These are phyloP conservation scores for Sisymbrium altissimum DNA, from an alignment of 345 rosid genomes.

Conservation along the genomic window DNA sequence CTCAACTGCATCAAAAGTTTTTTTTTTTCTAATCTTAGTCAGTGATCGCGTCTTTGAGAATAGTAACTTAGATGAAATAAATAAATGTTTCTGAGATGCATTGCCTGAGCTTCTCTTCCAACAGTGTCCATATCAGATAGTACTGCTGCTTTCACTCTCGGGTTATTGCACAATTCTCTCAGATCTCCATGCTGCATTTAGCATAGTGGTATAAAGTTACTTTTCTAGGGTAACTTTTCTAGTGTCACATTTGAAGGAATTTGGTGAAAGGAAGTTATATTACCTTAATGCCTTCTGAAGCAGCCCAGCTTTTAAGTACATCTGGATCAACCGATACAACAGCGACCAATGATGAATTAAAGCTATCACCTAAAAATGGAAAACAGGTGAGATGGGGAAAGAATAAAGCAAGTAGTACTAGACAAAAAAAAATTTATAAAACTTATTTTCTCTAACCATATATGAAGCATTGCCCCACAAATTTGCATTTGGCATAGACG, in stretches of 20 bases:
- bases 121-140: constrained; percentile 75
- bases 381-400: constrained; percentile 11
- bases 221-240: not conserved
- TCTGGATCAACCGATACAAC: constrained; percentile 84
- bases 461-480: constrained; percentile 75
- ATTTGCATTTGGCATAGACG: constrained; percentile 86
- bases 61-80: not conserved
- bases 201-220: not conserved
- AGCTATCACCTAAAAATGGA: constrained; percentile 76
- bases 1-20: constrained; percentile 36
- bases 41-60: not conserved
- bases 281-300: constrained; percentile 83
- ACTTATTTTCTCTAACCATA: constrained; percentile 49
- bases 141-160: constrained; percentile 68
- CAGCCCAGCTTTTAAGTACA: constrained; percentile 76
- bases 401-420: not conserved
- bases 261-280: constrained; percentile 1
- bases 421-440: not conserved
- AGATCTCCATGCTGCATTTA: constrained; percentile 52
- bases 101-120: constrained; percentile 91
- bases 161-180: constrained; percentile 68
- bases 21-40: not conserved
- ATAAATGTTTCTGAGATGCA: constrained; percentile 14
- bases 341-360: constrained; percentile 84
- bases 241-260: not conserved